These are phyloP conservation scores for Microglena sp. DNA, from an alignment of 139 green algal genomes.

Conservation along the genomic window DNA sequence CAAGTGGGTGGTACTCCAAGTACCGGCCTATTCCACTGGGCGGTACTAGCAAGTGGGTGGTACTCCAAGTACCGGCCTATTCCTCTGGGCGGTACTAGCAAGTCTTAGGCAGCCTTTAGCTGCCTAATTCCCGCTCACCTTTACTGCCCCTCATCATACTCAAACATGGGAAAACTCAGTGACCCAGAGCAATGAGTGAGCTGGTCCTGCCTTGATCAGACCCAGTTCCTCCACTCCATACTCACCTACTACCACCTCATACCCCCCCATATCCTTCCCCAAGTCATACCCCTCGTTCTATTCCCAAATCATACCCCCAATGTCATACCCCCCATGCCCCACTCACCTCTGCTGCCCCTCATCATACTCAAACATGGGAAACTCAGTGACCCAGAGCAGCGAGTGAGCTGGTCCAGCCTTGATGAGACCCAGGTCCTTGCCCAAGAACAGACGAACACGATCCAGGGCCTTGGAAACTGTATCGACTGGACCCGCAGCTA, in stretches of 20 bases:
- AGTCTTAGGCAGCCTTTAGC: too few species aligned
- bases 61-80: too few species aligned
- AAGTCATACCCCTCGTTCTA: too few species aligned
- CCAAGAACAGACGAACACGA: slow-evolving; percentile 78
- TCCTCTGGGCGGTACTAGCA: too few species aligned
- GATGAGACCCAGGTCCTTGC: slow-evolving; percentile 51
- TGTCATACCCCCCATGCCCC: too few species aligned
- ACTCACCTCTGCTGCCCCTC: slow-evolving; percentile 59
- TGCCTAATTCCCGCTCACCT: slow-evolving; percentile 30
- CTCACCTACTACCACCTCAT: too few species aligned
- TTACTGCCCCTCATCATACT: slow-evolving; percentile 79
- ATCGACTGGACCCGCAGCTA: slow-evolving; percentile 63
- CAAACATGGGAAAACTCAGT: slow-evolving; percentile 98
- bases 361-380: slow-evolving; percentile 95
- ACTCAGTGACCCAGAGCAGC: slow-evolving; percentile 93
- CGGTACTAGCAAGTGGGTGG: too few species aligned
- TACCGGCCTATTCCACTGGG: too few species aligned
- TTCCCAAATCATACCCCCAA: too few species aligned
- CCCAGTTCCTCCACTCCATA: slow-evolving; percentile 55
- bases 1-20: too few species aligned
- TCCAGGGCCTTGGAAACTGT: slow-evolving; percentile 76
- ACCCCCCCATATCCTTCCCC: too few species aligned
- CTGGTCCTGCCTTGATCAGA: slow-evolving; percentile 31
- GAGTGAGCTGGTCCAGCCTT: slow-evolving; percentile 35
- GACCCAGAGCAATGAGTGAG: slow-evolving; percentile 82